These are phyloP conservation scores for Penicillium goetzii DNA, from an alignment of 495 filamentous ascomycete genomes.

Conservation along the genomic window DNA sequence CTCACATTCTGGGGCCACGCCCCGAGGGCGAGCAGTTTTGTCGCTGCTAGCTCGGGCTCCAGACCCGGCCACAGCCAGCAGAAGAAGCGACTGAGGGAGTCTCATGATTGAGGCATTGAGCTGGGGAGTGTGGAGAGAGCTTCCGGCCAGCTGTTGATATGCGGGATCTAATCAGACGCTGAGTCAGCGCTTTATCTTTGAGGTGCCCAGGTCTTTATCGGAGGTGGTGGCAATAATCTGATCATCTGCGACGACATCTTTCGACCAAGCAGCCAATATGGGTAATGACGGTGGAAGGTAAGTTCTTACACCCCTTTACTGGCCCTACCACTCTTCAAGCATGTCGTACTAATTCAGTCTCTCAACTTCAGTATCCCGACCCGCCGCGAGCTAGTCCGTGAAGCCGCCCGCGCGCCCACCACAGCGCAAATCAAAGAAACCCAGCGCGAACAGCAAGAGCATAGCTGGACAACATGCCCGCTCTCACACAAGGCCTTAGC, in stretches of 20 bases:
- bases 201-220: slow-evolving; percentile 15
- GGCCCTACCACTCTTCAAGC: neutral
- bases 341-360: neutral
- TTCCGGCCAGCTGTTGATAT: slow-evolving; percentile 48
- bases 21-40: slow-evolving; percentile 58
- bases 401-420: slow-evolving; percentile 77
- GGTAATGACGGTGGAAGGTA: slow-evolving; percentile 91
- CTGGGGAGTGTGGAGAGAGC: slow-evolving; percentile 41
- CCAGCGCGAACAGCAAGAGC: slow-evolving; percentile 76
- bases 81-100: slow-evolving; percentile 44
- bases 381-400: slow-evolving; percentile 91
- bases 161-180: slow-evolving; percentile 30
- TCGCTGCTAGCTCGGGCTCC: slow-evolving; percentile 44
- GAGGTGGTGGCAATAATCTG: slow-evolving; percentile 27
- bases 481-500: slow-evolving; percentile 76
- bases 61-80: slow-evolving; percentile 45
- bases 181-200: slow-evolving; percentile 35
- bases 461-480: slow-evolving; percentile 85
- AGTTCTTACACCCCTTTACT: slow-evolving; percentile 20
- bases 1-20: slow-evolving; percentile 72
- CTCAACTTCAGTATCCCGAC: slow-evolving; percentile 72
- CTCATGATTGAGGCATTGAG: slow-evolving; percentile 54
- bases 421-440: slow-evolving; percentile 90
- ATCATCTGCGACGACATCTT: slow-evolving; percentile 12
- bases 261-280: slow-evolving; percentile 55